Conservation (phyloP, 306 rosid species). For the Rubus parviflorus region DNA sequence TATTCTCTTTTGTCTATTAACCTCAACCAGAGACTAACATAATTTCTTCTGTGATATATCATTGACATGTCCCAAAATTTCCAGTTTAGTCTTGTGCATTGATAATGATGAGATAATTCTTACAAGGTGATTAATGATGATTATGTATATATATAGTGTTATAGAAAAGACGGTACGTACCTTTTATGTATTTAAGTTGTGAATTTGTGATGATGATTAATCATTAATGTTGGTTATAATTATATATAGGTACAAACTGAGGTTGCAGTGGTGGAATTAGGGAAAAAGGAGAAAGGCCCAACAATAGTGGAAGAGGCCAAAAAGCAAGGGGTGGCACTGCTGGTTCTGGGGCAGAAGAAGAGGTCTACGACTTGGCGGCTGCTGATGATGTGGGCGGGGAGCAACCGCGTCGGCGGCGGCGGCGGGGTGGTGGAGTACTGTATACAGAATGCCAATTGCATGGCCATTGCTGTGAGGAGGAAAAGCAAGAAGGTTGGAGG, state of each 20-base stretch:
- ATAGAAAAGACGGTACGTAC: slow-evolving; percentile 2
- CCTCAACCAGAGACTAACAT: neutral
- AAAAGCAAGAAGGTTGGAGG: slow-evolving; percentile 83
- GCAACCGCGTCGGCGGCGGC: slow-evolving; percentile 18
- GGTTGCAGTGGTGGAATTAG: slow-evolving; percentile 59
- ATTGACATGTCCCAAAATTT: neutral
- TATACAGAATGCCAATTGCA: slow-evolving; percentile 83
- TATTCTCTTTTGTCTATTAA: neutral
- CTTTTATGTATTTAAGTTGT: neutral
- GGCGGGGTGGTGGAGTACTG: slow-evolving; percentile 73
- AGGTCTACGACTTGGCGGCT: slow-evolving; percentile 84
- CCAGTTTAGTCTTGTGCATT: neutral
- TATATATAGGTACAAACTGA: slow-evolving; percentile 62
- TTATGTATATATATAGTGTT: neutral
- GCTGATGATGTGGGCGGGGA: slow-evolving; percentile 85
- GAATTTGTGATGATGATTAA: neutral
- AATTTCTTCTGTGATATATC: neutral
- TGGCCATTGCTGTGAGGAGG: slow-evolving; percentile 93
- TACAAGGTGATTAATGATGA: neutral
- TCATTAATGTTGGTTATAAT: neutral
- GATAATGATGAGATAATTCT: neutral
- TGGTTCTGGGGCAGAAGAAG: slow-evolving; percentile 90
- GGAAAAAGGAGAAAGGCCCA: slow-evolving; percentile 70
- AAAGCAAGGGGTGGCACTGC: slow-evolving; percentile 63
- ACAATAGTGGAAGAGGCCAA: slow-evolving; percentile 88